Evolutionary conservation across 176 grass and related monocot species (phyloP), one percentile per base, ranked within the genome.

Genomic region (Lolium multiflorum): DNA sequence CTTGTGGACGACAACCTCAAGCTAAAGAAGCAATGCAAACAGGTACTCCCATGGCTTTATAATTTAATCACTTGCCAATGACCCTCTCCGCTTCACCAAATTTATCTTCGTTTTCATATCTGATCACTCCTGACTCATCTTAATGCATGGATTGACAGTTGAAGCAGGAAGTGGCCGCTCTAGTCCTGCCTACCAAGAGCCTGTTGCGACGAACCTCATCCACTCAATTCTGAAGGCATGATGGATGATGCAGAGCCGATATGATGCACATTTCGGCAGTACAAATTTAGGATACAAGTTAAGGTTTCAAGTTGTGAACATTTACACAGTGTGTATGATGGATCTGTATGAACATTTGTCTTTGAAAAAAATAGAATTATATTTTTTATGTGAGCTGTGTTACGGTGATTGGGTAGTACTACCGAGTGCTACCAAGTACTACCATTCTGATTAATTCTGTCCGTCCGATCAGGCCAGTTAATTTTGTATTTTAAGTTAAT

Each of bases 21-120:
- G 22, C 70, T 91, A 25, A 91, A 91, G 77, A 91, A 85, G 22
- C 90, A 91, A 31, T 91, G 86, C 86, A 91, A 91, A 85, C 81
- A 91, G 90, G 90, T 91, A 88, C 46, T 9, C 21, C 21, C 28
- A 47, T 26, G 31, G 31, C 31, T 35, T 35, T 35, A 35, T 52
- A 35, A 9, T 8, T 48, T 49, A 24, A 25, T 49, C 1, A 15
- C 5, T 48, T 72, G 2, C 4, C 26, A 47, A 2, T 64, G 15
- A 17, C 11, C 7, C 0, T 64, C 16, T 50, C 20, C 24, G 35
- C 56, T 44, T 71, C 12, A 22, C 11, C 7, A 59, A 63, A 72
- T 7, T 84, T 9, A 10, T 16, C 26, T 7, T 66, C 15, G 0
- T 66, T 66, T 35, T 66, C 14, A 16, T 11, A n/a, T 76, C 8